These are phyloP conservation scores for Cladosporium halotolerans DNA, from an alignment of 2,329 filamentous ascomycete species.

Conservation along the genomic window DNA sequence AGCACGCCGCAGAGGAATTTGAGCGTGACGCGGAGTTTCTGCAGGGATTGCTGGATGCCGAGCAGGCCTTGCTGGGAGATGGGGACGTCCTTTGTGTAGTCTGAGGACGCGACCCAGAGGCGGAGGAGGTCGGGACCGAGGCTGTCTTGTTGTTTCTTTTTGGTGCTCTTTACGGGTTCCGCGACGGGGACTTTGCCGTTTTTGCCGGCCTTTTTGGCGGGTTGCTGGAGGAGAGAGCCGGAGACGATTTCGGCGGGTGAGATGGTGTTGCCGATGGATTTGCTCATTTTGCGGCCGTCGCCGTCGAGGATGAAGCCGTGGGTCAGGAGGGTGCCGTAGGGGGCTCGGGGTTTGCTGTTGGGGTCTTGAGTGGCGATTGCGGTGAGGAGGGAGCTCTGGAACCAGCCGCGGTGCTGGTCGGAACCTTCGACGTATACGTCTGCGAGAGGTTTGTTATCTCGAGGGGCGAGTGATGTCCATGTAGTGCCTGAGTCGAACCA, in stretches of 20 bases:
- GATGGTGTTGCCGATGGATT: slow-evolving; percentile 86
- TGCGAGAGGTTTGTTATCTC: slow-evolving; percentile 46
- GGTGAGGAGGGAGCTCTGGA: slow-evolving; percentile 90
- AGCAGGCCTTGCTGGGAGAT: slow-evolving; percentile 73
- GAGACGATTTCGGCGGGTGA: slow-evolving; percentile 77
- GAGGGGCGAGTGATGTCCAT: slow-evolving; percentile 57
- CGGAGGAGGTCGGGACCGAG: slow-evolving; percentile 83
- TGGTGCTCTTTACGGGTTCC: neutral
- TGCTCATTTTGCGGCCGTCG: slow-evolving; percentile 96
- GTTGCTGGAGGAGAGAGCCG: slow-evolving; percentile 66
- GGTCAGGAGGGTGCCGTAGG: slow-evolving; percentile 85
- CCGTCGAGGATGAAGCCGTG: slow-evolving; percentile 92
- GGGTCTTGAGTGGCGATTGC: slow-evolving; percentile 60
- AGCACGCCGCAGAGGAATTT: slow-evolving; percentile 79
- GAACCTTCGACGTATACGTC: slow-evolving; percentile 92
- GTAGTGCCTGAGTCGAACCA: slow-evolving; percentile 99
- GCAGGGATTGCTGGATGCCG: slow-evolving; percentile 66
- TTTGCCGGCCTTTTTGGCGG: slow-evolving; percentile 45
- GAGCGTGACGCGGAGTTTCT: slow-evolving; percentile 84
- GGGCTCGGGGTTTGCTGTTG: slow-evolving; percentile 46
- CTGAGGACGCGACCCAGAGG: slow-evolving; percentile 84
- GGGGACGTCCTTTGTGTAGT: slow-evolving; percentile 82
- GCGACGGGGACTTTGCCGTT: slow-evolving; percentile 36
- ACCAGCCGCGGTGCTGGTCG: slow-evolving; percentile 97
- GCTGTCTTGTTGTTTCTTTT: slow-evolving; percentile 15